phyloP scores from a whole-genome alignment of 225 moss, liverwort and hornwort genomes.

The Lunularia cruciata region DNA sequence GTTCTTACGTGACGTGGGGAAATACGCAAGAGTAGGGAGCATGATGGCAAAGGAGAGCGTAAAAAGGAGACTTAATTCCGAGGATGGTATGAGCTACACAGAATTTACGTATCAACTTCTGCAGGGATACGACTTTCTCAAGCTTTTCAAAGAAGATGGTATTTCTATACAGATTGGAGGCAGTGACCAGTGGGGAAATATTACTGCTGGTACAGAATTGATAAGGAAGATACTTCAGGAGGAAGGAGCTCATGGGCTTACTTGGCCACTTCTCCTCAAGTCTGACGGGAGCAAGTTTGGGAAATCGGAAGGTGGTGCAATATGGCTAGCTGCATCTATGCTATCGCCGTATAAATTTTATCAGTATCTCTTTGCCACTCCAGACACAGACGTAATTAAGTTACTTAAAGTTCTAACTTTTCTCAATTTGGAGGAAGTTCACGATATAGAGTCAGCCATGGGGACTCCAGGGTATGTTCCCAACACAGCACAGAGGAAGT shows the following conservation, averaged over 20 bases:
- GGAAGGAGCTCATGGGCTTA: slow-evolving; percentile 82
- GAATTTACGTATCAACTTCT: slow-evolving; percentile 95
- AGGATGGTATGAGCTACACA: slow-evolving; percentile 99
- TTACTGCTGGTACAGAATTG: slow-evolving; percentile 92
- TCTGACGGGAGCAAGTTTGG: slow-evolving; percentile 90
- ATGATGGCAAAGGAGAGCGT: slow-evolving; percentile 99
- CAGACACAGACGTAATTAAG: slow-evolving; percentile 75
- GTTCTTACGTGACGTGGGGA: slow-evolving; percentile 84
- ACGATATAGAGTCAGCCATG: slow-evolving; percentile 62
- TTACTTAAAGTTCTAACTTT: slow-evolving; percentile 90
- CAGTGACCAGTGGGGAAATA: slow-evolving; percentile 98
- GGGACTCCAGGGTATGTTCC: slow-evolving; percentile 61
- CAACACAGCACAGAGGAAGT: slow-evolving; percentile 64
- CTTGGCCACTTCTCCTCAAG: slow-evolving; percentile 87
- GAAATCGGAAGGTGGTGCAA: slow-evolving; percentile 83
- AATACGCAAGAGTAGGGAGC: slow-evolving; percentile 88
- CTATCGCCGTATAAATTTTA: slow-evolving; percentile 89
- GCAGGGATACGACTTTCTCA: slow-evolving; percentile 92
- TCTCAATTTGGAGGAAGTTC: slow-evolving; percentile 63
- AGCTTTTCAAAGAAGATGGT: slow-evolving; percentile 74
- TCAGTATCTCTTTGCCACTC: slow-evolving; percentile 73
- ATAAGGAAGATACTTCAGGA: slow-evolving; percentile 72
- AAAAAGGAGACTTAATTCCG: slow-evolving; percentile 77
- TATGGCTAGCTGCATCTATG: slow-evolving; percentile 73
- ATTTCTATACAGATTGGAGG: slow-evolving; percentile 91